Base-by-base conservation (phyloP, 139 green algal species). In the Asterochloris erici region DNA sequence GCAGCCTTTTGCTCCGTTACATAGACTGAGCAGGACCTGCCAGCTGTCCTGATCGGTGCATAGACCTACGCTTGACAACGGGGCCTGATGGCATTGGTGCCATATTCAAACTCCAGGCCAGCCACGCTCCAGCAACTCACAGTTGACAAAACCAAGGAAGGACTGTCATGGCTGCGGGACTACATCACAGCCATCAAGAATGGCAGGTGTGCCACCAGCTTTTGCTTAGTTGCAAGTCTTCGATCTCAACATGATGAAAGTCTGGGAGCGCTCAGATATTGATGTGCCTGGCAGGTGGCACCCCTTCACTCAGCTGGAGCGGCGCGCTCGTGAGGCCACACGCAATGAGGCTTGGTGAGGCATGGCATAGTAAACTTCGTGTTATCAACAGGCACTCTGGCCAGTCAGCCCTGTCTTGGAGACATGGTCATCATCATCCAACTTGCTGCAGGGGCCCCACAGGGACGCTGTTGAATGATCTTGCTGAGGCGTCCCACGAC, bases 101-200 rank as follows among this genome's bases (percentile, higher is more conserved):
- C 38, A 2, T 54, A 54, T 54, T 54, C 38, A 2, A 38, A 68
- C 1, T 75, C 64, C 27, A 85, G 63, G n/a, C 68, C 68, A 12
- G 27, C 68, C 14, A 68, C 64, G 24, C 61, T 85, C n/a, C 66
- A 63, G 23, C 76, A 85, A 14, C 64, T 68, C 14, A 63, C 82
- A 6, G 68, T 79, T 21, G 54, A 73, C 10, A 77, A 66, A 23
- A 71, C 63, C 0, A 86, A 86, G 60, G 74, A 89, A 19, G 19
- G 38, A 19, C 64, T 62, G 0, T 54, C 83, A 4, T 96, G 92
- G 92, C 81, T 96, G 23, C 82, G 86, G 0, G 93, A 96, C 78
- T 96, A 96, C 28, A 27, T 88, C 12, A 95, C 92, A 15, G 92
- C 92, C 15, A 85, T 94, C 54, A 94, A 89, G 76, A 68, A 79